These are phyloP conservation scores for Crithidia brevicula DNA, from an alignment of 208 protist genomes.

Conservation along the genomic window DNA sequence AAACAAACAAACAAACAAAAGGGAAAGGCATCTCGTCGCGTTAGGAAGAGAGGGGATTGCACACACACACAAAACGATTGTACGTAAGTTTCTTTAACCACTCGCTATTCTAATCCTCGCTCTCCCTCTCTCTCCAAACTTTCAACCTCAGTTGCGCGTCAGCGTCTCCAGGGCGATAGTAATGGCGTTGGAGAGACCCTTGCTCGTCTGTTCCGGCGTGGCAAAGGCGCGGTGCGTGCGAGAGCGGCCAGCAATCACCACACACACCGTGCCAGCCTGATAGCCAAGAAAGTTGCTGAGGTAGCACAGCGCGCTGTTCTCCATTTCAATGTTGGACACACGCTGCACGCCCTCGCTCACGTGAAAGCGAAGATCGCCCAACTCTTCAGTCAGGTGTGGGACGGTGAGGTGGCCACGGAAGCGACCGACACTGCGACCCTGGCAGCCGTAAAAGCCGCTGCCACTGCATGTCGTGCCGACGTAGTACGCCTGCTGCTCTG, in stretches of 20 bases:
- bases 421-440: slow-evolving; percentile 70
- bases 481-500: slow-evolving; percentile 46
- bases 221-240: slow-evolving; percentile 43
- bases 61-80: slow-evolving; percentile 5
- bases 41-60: background rate
- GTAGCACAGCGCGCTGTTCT: slow-evolving; percentile 73
- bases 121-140: background rate
- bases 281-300: slow-evolving; percentile 69
- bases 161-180: slow-evolving; percentile 60
- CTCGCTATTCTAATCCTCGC: background rate
- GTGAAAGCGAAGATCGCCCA: slow-evolving; percentile 48
- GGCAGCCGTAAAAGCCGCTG: slow-evolving; percentile 82
- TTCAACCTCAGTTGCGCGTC: slow-evolving; percentile 26
- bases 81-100: too few relatives aligned
- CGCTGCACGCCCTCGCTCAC: slow-evolving; percentile 47
- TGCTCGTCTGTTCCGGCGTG: slow-evolving; percentile 41
- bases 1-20: background rate
- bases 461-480: slow-evolving; percentile 68
- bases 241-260: slow-evolving; percentile 57
- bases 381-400: slow-evolving; percentile 58
- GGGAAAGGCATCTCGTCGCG: too few relatives aligned
- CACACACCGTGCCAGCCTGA: slow-evolving; percentile 65
- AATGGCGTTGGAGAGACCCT: slow-evolving; percentile 46
- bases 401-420: slow-evolving; percentile 52
- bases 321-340: slow-evolving; percentile 84